phyloP scores from a whole-genome alignment of 2,329 filamentous ascomycete species.

The Colletotrichum graminicola region DNA sequence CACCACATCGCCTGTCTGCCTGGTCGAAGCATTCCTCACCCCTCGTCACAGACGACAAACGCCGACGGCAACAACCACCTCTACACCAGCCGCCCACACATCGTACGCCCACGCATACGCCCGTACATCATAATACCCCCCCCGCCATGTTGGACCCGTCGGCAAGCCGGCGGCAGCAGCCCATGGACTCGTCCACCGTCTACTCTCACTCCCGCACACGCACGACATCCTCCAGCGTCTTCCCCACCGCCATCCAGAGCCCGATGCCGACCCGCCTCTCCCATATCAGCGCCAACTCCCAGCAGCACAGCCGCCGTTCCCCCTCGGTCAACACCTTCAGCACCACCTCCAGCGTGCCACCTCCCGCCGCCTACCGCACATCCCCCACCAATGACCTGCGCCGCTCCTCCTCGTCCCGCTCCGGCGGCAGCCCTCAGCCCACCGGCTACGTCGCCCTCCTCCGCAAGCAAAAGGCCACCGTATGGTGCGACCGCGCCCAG shows the following conservation, averaged over 20 bases:
- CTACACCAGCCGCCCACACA: not conserved
- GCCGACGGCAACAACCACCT: not conserved
- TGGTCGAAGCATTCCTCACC: not conserved
- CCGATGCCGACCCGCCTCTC: constrained; percentile 51
- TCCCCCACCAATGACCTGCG: constrained; percentile 71
- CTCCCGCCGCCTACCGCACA: constrained; percentile 68
- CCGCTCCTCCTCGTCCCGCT: constrained; percentile 85
- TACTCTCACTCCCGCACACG: constrained; percentile 68
- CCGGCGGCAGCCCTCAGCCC: constrained; percentile 66
- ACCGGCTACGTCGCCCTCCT: constrained; percentile 95
- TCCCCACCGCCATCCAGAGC: constrained; percentile 53
- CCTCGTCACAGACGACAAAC: not conserved
- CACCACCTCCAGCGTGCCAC: constrained; percentile 77
- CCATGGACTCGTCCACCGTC: constrained; percentile 47
- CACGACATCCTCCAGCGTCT: constrained; percentile 68
- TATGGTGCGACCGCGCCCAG: constrained; percentile 97
- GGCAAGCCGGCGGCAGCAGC: constrained; percentile 45
- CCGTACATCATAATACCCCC: not conserved
- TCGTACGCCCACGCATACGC: not conserved
- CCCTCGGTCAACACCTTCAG: constrained; percentile 77
- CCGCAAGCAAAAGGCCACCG: constrained; percentile 95
- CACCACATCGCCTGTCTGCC: constrained; percentile 17
- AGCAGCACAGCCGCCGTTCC: constrained; percentile 65
- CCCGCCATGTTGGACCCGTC: constrained; percentile 42
- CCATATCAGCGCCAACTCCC: constrained; percentile 25